Conservation (phyloP, 345 rosid species). For the Rhodamnia argentea region DNA sequence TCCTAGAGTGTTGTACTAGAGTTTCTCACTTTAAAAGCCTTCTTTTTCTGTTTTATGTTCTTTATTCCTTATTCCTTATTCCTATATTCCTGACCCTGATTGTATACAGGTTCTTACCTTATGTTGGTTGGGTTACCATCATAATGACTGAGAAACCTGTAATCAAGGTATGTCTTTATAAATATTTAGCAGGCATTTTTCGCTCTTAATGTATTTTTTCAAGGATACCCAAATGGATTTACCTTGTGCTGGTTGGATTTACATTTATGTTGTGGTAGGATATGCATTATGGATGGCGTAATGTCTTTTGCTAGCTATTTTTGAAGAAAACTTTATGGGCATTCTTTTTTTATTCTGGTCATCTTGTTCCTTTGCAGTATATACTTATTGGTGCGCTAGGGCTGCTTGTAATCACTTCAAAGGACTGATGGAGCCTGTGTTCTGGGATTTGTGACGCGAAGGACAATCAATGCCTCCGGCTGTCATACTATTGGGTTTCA, state of each 20-base stretch:
- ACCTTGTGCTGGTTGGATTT: background rate
- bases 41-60: background rate
- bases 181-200: background rate
- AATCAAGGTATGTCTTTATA: slow-evolving; percentile 42
- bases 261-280: background rate
- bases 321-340: background rate
- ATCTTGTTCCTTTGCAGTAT: slow-evolving; percentile 41
- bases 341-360: background rate
- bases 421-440: slow-evolving; percentile 35
- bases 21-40: background rate
- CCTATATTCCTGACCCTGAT: background rate
- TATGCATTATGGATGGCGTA: background rate
- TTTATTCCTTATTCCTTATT: background rate
- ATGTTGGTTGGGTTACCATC: slow-evolving; percentile 96
- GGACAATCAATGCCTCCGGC: background rate
- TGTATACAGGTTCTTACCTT: slow-evolving; percentile 61
- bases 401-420: slow-evolving; percentile 79
- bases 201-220: background rate
- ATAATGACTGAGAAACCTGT: slow-evolving; percentile 94
- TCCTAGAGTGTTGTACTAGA: background rate
- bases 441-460: background rate
- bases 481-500: background rate
- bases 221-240: background rate
- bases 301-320: background rate
- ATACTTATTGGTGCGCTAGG: slow-evolving; percentile 82